Percentiles rank a stretch among this genome's conserved stretches.
These are phyloP conservation scores for Colletotrichum scovillei DNA, from an alignment of 2,329 filamentous ascomycete species.

Conservation along the genomic window DNA sequence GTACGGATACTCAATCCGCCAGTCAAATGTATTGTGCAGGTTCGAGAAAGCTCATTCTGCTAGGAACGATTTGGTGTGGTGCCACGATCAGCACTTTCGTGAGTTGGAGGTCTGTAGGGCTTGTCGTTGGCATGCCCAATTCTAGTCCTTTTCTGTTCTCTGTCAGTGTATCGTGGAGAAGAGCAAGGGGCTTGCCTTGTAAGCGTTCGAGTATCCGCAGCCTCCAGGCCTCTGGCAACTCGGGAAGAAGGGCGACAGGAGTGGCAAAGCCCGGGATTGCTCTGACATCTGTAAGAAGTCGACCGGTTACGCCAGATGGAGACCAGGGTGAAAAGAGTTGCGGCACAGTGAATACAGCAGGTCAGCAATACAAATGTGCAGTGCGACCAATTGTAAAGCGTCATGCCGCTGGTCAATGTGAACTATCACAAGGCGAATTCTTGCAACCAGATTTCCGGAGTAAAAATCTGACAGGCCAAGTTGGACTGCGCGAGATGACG, in stretches of 20 bases:
- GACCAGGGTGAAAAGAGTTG: neutral
- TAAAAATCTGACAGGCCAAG: constrained; percentile 33
- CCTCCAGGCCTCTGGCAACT: neutral
- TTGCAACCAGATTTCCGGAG: constrained; percentile 29
- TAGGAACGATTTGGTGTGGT: constrained; percentile 15
- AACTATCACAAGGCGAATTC: constrained; percentile 27
- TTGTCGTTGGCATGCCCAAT: neutral
- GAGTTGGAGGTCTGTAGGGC: neutral
- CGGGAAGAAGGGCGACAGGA: neutral
- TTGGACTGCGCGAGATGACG: constrained; percentile 29
- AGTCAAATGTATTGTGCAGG: neutral
- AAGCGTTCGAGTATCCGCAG: neutral
- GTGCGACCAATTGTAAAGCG: constrained; percentile 10
- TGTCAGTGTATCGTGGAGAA: constrained; percentile 18
- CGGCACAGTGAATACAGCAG: constrained; percentile 10
- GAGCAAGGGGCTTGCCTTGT: neutral
- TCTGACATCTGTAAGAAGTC: constrained; percentile 25
- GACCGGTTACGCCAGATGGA: constrained; percentile 17
- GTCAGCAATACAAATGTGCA: constrained; percentile 29
- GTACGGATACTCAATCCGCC: neutral
- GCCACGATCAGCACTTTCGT: constrained; percentile 8
- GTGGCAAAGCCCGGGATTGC: neutral
- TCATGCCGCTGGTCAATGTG: neutral
- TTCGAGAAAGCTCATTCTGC: constrained; percentile 16
- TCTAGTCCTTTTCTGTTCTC: neutral